Evolutionary conservation across 2,329 filamentous ascomycete genomes (phyloP).

Genomic region (Alternaria sp.): DNA sequence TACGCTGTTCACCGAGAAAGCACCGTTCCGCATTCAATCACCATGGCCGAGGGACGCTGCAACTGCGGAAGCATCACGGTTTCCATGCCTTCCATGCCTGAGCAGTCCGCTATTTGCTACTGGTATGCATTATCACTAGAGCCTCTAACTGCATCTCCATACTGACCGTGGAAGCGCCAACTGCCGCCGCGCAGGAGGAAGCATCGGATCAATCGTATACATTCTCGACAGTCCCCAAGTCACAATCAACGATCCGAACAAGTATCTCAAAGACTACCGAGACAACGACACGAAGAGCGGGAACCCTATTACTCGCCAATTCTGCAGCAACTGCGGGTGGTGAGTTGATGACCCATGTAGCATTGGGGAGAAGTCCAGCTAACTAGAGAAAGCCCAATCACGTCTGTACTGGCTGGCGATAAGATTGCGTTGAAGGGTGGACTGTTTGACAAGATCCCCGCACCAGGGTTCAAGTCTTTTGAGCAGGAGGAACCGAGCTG

Average conservation of each 20-base stretch:
- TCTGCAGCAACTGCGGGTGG: conserved; percentile 42
- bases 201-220: conserved; percentile 30
- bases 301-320: conserved; percentile 34
- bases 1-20: neutral
- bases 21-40: neutral
- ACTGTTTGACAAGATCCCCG: conserved; percentile 31
- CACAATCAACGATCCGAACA: conserved; percentile 27
- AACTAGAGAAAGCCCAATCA: conserved; percentile 25
- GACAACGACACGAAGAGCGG: conserved; percentile 38
- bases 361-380: neutral
- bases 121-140: conserved; percentile 22
- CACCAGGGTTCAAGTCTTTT: conserved; percentile 23
- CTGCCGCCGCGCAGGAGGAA: conserved; percentile 35
- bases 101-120: conserved; percentile 35
- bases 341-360: conserved; percentile 6
- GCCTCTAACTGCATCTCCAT: neutral
- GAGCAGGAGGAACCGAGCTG: conserved; percentile 29
- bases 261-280: conserved; percentile 30
- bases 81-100: conserved; percentile 26
- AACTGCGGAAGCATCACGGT: conserved; percentile 41
- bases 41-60: conserved; percentile 38
- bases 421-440: conserved; percentile 35
- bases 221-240: conserved; percentile 26
- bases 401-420: conserved; percentile 19
- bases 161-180: conserved; percentile 28